phyloP scores from a whole-genome alignment of 495 filamentous ascomycete genomes.

The Hypomontagnella submonticulosa region DNA sequence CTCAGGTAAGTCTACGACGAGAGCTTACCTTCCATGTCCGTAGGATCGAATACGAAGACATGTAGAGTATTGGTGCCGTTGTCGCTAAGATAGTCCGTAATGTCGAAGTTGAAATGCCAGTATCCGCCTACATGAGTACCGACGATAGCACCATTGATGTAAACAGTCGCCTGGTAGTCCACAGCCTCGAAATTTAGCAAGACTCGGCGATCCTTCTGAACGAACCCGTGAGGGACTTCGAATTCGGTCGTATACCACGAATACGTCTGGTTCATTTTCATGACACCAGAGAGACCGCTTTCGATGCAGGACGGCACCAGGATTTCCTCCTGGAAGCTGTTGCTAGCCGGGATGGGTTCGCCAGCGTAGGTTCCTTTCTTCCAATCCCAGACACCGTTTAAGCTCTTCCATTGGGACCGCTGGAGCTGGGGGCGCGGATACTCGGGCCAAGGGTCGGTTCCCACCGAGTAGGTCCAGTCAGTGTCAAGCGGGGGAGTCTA shows the following conservation, averaged over 20 bases:
- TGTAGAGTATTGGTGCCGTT: slow-evolving; percentile 65
- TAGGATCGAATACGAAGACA: slow-evolving; percentile 74
- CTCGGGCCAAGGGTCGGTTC: slow-evolving; percentile 72
- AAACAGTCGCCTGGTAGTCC: slow-evolving; percentile 73
- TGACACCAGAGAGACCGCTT: slow-evolving; percentile 62
- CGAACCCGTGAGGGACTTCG: slow-evolving; percentile 61
- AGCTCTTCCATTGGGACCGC: slow-evolving; percentile 67
- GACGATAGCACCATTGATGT: slow-evolving; percentile 67
- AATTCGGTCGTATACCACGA: slow-evolving; percentile 73
- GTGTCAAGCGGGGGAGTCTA: slow-evolving; percentile 64
- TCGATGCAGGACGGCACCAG: slow-evolving; percentile 74
- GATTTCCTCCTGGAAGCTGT: slow-evolving; percentile 57
- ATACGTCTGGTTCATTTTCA: slow-evolving; percentile 58
- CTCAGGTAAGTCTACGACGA: neutral
- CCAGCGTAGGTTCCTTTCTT: slow-evolving; percentile 55
- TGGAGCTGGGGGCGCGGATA: slow-evolving; percentile 72
- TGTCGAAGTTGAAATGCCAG: slow-evolving; percentile 68
- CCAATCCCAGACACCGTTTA: slow-evolving; percentile 77
- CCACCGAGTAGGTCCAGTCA: slow-evolving; percentile 70
- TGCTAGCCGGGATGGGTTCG: slow-evolving; percentile 45
- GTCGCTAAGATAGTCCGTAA: slow-evolving; percentile 60
- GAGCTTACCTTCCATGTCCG: slow-evolving; percentile 58
- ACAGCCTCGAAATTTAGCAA: slow-evolving; percentile 76
- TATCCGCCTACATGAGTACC: slow-evolving; percentile 71
- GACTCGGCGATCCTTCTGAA: slow-evolving; percentile 47